Evolutionary conservation across 139 green algal species (phyloP).

Genomic region (Coelastrella sp.): DNA sequence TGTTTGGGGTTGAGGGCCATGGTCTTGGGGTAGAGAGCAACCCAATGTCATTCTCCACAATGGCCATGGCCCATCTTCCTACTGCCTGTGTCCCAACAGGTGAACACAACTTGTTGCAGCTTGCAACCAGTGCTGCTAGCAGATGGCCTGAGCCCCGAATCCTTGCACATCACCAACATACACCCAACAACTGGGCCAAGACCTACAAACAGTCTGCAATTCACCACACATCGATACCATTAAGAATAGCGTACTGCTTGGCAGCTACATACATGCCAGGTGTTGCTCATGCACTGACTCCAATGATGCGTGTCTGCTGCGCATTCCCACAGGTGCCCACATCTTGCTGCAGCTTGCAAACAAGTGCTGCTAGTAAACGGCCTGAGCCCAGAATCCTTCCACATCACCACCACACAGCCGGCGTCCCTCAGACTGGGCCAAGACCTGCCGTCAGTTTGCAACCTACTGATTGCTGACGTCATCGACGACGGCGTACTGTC

Average conservation of each 20-base stretch:
- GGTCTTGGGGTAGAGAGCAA: too few species aligned
- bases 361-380: slow-evolving; percentile 11
- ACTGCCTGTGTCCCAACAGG: not conserved
- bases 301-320: not conserved
- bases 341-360: slow-evolving; percentile 13
- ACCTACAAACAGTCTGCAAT: too few species aligned
- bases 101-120: not conserved
- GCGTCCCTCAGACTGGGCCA: not conserved
- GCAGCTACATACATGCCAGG: too few species aligned
- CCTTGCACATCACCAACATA: not conserved
- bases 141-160: not conserved
- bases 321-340: not conserved
- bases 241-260: too few species aligned
- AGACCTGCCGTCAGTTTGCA: slow-evolving; percentile 1
- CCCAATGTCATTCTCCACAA: too few species aligned
- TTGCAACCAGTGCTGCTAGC: not conserved
- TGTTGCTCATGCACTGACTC: too few species aligned
- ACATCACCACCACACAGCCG: not conserved
- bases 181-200: too few species aligned
- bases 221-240: too few species aligned
- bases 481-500: slow-evolving; percentile 34
- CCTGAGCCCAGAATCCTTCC: not conserved
- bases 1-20: too few species aligned
- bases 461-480: slow-evolving; percentile 34
- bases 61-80: too few species aligned